phyloP scores from a whole-genome alignment of 2,329 filamentous ascomycete species.

The Fusarium ramigenum region DNA sequence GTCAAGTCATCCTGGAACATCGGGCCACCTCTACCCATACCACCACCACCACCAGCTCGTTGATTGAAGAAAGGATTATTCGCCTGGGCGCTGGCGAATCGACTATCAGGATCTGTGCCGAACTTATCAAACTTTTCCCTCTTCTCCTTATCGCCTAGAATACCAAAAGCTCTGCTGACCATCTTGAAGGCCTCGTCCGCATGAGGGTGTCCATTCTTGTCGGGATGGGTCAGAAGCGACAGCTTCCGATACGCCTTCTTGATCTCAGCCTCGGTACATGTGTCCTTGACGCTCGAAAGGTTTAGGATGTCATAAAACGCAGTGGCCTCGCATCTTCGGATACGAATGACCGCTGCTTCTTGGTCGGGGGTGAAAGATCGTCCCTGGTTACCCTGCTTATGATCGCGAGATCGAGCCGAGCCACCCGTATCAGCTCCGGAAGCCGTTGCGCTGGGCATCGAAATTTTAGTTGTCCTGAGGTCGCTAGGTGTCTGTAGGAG shows the following conservation, averaged over 20 bases:
- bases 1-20: conserved; percentile 93
- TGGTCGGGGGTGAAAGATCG: conserved; percentile 89
- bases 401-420: conserved; percentile 64
- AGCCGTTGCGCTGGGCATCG: conserved; percentile 59
- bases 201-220: conserved; percentile 96
- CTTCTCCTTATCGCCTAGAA: conserved; percentile 94
- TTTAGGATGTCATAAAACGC: conserved; percentile 96
- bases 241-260: conserved; percentile 98
- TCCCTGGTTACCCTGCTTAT: conserved; percentile 80
- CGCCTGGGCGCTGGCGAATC: conserved; percentile 74
- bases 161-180: conserved; percentile 92
- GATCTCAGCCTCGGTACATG: conserved; percentile 82
- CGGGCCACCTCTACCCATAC: conserved; percentile 60
- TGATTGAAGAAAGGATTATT: conserved; percentile 71
- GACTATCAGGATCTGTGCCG: conserved; percentile 90
- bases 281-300: conserved; percentile 69
- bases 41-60: conserved; percentile 50
- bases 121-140: conserved; percentile 82
- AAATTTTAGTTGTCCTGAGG: not conserved
- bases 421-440: conserved; percentile 63
- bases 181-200: conserved; percentile 99
- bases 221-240: conserved; percentile 93
- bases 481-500: conserved; percentile 1
- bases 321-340: conserved; percentile 83
- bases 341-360: conserved; percentile 88